phyloP scores from a whole-genome alignment of 768 basidiomycete genomes.

The Cyclocybe aegerita region DNA sequence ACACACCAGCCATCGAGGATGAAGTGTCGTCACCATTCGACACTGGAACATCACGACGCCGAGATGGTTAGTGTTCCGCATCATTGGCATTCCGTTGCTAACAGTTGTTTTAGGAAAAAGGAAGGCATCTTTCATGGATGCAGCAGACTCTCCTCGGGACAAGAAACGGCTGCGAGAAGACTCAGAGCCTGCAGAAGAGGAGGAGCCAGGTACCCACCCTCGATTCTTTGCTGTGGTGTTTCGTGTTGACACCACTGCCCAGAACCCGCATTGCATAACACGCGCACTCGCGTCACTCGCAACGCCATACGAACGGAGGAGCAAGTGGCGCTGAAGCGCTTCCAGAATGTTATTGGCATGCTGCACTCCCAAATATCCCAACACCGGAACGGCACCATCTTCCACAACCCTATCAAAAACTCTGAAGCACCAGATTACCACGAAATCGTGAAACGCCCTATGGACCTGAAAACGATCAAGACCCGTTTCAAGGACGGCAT shows the following conservation, averaged over 20 bases:
- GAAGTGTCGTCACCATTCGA: constrained; percentile 31
- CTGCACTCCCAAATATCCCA: constrained; percentile 81
- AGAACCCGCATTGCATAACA: constrained; percentile 31
- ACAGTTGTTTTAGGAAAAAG: constrained; percentile 51
- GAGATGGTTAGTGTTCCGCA: constrained; percentile 25
- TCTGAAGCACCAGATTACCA: constrained; percentile 90
- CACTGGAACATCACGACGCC: constrained; percentile 21
- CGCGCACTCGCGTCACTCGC: constrained; percentile 30
- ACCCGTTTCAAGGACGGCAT: constrained; percentile 79
- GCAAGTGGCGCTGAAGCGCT: constrained; percentile 63
- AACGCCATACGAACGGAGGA: constrained; percentile 43
- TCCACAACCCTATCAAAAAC: constrained; percentile 86
- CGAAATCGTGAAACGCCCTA: constrained; percentile 90
- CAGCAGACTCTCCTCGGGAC: constrained; percentile 46
- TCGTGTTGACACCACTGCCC: not conserved
- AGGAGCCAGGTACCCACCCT: constrained; percentile 46
- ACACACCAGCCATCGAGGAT: constrained; percentile 28
- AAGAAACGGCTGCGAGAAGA: constrained; percentile 65
- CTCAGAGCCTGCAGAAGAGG: constrained; percentile 66
- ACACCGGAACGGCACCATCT: constrained; percentile 87
- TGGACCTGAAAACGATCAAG: constrained; percentile 94
- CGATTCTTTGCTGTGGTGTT: constrained; percentile 6
- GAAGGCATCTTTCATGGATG: constrained; percentile 56
- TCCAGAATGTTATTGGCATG: constrained; percentile 80
- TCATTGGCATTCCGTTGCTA: not conserved